Evolutionary conservation across 306 rosid genomes (phyloP), one percentile per base, ranked within the genome.

Genomic region (Castanopsis chinensis): DNA sequence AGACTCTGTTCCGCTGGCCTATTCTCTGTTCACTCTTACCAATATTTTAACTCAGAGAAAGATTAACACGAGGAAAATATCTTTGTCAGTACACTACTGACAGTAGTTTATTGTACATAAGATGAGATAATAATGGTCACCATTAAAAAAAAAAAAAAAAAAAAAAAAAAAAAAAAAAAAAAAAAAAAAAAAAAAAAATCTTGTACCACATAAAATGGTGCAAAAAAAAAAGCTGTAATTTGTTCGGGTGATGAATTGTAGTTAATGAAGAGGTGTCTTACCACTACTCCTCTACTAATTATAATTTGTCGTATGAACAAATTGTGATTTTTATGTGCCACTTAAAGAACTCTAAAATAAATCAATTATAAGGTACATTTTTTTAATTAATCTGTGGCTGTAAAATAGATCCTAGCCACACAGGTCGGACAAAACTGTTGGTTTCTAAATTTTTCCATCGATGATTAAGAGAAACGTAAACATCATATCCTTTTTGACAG

Each of bases 401-500:
- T 52, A 64, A 37, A 37, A 32, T 37, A 60, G 72, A 60, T 69
- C 1, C 21, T 52, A 32, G 55, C 61, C 25, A 45, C 13, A 18
- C 27, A 68, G 73, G 30, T 25, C 28, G 3, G 12, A 6, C 57
- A 61, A 72, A 72, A 30, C 59, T 28, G 23, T 19, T 41, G 74
- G 63, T 12, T 77, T 68, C 83, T 68, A 53, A 74, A 72, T 54
- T 74, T 8, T 63, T 82, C 74, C 15, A 14, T 21, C 4, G 73
- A 69, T 69, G 54, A 58, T 11, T 17, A 15, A 27, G 51, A 69
- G 72, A 67, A 35, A 30, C 19, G 78, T 76, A 33, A 49, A 61
- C 84, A 75, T 78, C 76, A 67, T 56, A 73, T 73, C 43, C 30
- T 27, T 19, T 25, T 23, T 69, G 28, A n/a, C 59, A 25, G 60